A percentile compares a stretch with the other conserved stretches of the same genome.
These are phyloP conservation scores for Chaetomium tenue DNA, from an alignment of 495 filamentous ascomycete genomes.

Conservation along the genomic window DNA sequence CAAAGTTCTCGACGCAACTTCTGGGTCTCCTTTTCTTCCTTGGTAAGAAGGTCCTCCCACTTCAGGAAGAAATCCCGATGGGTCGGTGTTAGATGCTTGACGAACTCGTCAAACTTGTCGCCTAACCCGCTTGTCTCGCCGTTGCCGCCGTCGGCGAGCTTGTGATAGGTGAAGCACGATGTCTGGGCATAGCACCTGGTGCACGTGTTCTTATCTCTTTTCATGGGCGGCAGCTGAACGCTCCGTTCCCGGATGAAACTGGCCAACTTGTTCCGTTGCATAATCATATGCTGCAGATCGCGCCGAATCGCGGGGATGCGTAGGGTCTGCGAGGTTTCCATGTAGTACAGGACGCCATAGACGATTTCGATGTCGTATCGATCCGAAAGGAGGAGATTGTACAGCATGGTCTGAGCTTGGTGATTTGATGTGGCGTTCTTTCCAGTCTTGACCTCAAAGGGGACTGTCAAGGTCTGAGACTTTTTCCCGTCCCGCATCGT, in stretches of 20 bases:
- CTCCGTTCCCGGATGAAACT: conserved; percentile 77
- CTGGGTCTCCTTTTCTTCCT: conserved; percentile 85
- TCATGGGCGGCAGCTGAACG: conserved; percentile 76
- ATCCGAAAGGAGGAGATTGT: conserved; percentile 89
- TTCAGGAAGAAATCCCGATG: conserved; percentile 85
- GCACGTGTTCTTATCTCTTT: conserved; percentile 73
- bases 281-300: conserved; percentile 92
- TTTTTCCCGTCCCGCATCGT: conserved; percentile 63
- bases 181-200: conserved; percentile 82
- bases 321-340: conserved; percentile 81
- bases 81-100: conserved; percentile 65
- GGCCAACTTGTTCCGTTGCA: conserved; percentile 88
- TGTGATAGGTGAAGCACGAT: conserved; percentile 91
- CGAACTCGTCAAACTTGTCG: conserved; percentile 71
- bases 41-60: conserved; percentile 90
- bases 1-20: conserved; percentile 85
- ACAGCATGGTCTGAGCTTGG: conserved; percentile 89
- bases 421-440: conserved; percentile 74
- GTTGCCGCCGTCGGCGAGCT: conserved; percentile 79
- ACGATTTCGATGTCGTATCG: conserved; percentile 88
- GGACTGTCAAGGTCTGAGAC: conserved; percentile 73
- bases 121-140: conserved; percentile 74
- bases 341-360: conserved; percentile 90
- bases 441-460: conserved; percentile 93
- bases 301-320: conserved; percentile 79